phyloP scores from a whole-genome alignment of 2,329 filamentous ascomycete genomes.

The Thielaviopsis punctulata region DNA sequence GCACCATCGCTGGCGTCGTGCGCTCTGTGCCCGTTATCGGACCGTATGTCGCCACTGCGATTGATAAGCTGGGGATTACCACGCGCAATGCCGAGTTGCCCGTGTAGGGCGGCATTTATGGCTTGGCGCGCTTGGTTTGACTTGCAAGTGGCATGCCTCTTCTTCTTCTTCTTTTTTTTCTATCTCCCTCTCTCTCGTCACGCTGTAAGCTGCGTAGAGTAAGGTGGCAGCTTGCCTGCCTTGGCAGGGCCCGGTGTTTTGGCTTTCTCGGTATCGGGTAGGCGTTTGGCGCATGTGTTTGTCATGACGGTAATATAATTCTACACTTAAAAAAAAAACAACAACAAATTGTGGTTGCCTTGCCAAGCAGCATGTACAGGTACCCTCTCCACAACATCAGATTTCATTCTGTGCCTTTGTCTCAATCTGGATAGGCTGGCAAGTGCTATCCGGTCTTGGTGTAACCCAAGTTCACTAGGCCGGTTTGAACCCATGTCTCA shows the following conservation, averaged over 20 bases:
- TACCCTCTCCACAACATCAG: too few species aligned
- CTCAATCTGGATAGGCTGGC: too few species aligned
- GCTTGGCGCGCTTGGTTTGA: neutral
- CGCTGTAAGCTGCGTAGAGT: neutral
- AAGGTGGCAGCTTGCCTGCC: too few species aligned
- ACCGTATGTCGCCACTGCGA: constrained; percentile 59
- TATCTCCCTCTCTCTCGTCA: neutral
- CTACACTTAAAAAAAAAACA: too few species aligned
- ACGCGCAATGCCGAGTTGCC: constrained; percentile 62
- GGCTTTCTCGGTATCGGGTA: neutral
- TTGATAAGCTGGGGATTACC: constrained; percentile 54
- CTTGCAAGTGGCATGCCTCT: too few species aligned
- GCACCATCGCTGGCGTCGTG: constrained; percentile 78
- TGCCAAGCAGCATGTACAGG: too few species aligned
- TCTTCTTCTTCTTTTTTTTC: neutral
- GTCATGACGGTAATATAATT: neutral
- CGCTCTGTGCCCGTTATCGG: constrained; percentile 72
- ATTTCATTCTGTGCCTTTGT: too few species aligned
- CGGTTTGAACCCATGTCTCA: too few species aligned
- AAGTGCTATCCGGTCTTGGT: too few species aligned
- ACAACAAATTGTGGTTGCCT: too few species aligned
- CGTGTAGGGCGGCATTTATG: constrained; percentile 32
- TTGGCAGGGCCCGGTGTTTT: neutral
- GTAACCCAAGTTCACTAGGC: too few species aligned
- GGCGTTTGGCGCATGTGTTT: constrained; percentile 2